A percentile compares a stretch with the other conserved stretches of the same genome.
phyloP scores from a whole-genome alignment of 75 land plant species.

The Selaginella tamariscina region DNA sequence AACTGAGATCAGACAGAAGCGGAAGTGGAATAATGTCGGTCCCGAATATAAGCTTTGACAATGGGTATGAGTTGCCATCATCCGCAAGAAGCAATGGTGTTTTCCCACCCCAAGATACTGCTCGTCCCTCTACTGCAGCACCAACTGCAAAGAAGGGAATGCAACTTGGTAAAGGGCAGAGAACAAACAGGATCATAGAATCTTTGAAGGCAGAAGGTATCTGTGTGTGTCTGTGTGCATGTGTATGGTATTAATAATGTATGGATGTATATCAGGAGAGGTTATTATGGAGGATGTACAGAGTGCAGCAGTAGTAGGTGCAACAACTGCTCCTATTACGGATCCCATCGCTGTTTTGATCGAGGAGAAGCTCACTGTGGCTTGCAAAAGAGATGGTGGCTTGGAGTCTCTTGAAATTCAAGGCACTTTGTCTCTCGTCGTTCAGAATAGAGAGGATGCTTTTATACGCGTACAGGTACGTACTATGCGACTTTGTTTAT shows the following conservation, averaged over 20 bases:
- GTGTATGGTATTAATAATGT: no score
- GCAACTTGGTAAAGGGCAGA: slow-evolving; percentile 74
- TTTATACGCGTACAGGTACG: slow-evolving; percentile 81
- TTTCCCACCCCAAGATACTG: slow-evolving; percentile 20
- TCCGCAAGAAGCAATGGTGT: background rate
- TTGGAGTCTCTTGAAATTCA: slow-evolving; percentile 76
- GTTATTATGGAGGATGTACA: slow-evolving; percentile 78
- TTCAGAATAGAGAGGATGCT: slow-evolving; percentile 82
- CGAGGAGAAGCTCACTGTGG: slow-evolving; percentile 80
- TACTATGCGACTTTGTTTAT: background rate
- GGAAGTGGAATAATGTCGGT: background rate
- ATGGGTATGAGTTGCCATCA: background rate
- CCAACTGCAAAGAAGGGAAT: slow-evolving; percentile 79
- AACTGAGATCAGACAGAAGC: background rate
- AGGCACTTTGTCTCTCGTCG: slow-evolving; percentile 68
- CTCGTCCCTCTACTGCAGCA: slow-evolving; percentile 54
- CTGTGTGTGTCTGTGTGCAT: no score
- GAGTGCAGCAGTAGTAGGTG: slow-evolving; percentile 30
- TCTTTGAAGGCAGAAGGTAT: slow-evolving; percentile 94
- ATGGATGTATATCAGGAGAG: no score
- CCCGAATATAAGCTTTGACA: background rate
- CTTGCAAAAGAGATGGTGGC: slow-evolving; percentile 81
- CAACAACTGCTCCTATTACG: slow-evolving; percentile 36
- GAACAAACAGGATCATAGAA: slow-evolving; percentile 72
- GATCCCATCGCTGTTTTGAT: slow-evolving; percentile 72